phyloP scores from a whole-genome alignment of 768 basidiomycete species.

The Tricholoma flavovirens region DNA sequence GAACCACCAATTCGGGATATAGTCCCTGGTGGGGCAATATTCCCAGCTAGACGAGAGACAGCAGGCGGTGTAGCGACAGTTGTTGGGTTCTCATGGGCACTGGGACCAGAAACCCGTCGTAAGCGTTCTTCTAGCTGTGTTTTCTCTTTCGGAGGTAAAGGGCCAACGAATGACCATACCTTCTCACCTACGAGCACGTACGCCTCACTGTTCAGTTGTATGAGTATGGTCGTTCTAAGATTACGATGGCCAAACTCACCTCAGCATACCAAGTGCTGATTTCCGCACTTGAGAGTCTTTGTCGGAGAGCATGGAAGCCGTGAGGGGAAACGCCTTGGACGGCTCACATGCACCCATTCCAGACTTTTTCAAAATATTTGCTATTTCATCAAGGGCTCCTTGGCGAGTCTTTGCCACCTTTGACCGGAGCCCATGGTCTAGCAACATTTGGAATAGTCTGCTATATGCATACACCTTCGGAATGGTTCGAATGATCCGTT shows the following conservation, averaged over 20 bases:
- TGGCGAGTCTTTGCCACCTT: slow-evolving; percentile 91
- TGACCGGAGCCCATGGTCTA: slow-evolving; percentile 84
- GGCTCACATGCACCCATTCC: slow-evolving; percentile 82
- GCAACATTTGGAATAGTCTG: slow-evolving; percentile 79
- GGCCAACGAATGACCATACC: slow-evolving; percentile 74
- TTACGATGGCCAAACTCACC: slow-evolving; percentile 41
- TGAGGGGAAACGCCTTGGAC: slow-evolving; percentile 66
- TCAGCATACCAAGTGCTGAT: slow-evolving; percentile 75
- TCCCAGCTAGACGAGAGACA: slow-evolving; percentile 47
- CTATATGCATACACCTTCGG: slow-evolving; percentile 93
- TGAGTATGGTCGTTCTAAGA: background rate
- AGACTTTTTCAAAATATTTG: slow-evolving; percentile 68
- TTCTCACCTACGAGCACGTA: slow-evolving; percentile 82
- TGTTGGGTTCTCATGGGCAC: slow-evolving; percentile 38
- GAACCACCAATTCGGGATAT: slow-evolving; percentile 12
- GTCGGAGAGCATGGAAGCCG: slow-evolving; percentile 80
- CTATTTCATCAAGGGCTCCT: slow-evolving; percentile 80
- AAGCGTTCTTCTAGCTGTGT: slow-evolving; percentile 89
- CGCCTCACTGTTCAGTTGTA: slow-evolving; percentile 50
- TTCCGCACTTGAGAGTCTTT: slow-evolving; percentile 87
- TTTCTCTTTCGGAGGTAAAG: slow-evolving; percentile 79
- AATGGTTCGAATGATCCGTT: slow-evolving; percentile 77
- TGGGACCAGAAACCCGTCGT: slow-evolving; percentile 71
- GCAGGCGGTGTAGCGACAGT: slow-evolving; percentile 31
- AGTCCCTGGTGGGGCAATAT: slow-evolving; percentile 24